These are phyloP conservation scores for Cicer arietinum DNA, from an alignment of 306 rosid species.

Conservation along the genomic window DNA sequence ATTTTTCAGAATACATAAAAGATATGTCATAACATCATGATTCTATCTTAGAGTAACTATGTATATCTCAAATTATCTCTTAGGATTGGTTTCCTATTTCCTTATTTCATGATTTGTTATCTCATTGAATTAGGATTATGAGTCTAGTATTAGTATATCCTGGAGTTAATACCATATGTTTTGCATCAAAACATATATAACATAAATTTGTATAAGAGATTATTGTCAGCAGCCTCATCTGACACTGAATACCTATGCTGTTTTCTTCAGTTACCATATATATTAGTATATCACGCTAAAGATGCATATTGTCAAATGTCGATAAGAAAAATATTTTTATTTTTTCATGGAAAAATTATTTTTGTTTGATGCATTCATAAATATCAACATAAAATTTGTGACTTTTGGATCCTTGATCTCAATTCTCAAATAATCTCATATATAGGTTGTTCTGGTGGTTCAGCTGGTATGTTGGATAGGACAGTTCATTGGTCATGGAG, in stretches of 20 bases:
- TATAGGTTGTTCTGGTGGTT: slow-evolving; percentile 73
- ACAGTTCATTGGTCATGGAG: slow-evolving; percentile 85
- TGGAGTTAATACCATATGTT: neutral
- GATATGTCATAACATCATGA: neutral
- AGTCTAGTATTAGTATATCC: neutral
- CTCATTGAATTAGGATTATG: neutral
- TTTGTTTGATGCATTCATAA: slow-evolving; percentile 18
- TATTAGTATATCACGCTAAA: neutral
- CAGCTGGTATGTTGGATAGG: slow-evolving; percentile 81
- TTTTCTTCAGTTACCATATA: neutral
- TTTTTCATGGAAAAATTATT: neutral
- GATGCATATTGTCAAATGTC: neutral
- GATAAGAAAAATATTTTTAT: neutral
- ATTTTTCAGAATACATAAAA: neutral
- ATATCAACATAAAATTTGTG: slow-evolving; percentile 17
- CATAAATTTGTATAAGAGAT: neutral
- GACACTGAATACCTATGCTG: neutral
- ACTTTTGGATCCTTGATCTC: slow-evolving; percentile 1
- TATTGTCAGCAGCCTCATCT: neutral
- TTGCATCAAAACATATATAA: neutral
- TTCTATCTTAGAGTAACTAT: neutral
- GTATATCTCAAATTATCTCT: neutral
- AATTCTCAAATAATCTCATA: slow-evolving; percentile 17
- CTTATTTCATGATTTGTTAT: neutral
- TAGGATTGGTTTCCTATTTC: neutral